Conservation (phyloP, 495 filamentous ascomycete species). For the Xylaria venustula region DNA sequence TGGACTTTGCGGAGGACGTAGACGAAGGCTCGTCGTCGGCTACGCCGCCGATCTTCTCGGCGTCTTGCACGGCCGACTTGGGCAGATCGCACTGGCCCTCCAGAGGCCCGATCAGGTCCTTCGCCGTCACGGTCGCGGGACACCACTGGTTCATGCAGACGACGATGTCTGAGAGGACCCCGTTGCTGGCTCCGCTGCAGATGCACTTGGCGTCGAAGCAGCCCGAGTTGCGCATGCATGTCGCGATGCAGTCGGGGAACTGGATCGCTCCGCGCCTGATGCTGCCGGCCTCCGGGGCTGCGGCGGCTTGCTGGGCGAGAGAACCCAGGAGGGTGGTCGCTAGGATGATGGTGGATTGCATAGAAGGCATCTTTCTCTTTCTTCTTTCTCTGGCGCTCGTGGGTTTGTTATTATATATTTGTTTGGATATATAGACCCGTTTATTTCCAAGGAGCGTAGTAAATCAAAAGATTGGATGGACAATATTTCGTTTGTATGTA, state of each 20-base stretch:
- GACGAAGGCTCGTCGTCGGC: background rate
- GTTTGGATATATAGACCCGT: background rate
- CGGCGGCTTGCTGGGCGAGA: conserved; percentile 10
- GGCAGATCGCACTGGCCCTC: conserved; percentile 28
- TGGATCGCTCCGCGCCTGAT: conserved; percentile 9
- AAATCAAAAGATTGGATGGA: too few species aligned
- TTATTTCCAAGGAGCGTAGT: background rate
- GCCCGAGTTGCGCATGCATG: conserved; percentile 34
- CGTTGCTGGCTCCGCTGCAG: conserved; percentile 31
- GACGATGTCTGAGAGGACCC: conserved; percentile 32
- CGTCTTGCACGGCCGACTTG: conserved; percentile 21
- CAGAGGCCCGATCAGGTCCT: conserved; percentile 29
- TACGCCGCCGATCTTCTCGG: conserved; percentile 23
- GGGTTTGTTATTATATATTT: background rate
- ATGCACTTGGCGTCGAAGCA: conserved; percentile 35
- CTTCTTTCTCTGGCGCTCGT: background rate
- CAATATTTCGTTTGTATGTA: background rate
- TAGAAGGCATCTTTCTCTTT: conserved; percentile 20
- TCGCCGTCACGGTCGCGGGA: conserved; percentile 24
- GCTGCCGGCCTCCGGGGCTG: conserved; percentile 18
- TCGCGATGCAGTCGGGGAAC: conserved; percentile 29
- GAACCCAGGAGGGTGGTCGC: conserved; percentile 28
- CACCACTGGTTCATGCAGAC: conserved; percentile 39
- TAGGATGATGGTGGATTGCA: conserved; percentile 23
- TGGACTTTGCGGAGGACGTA: conserved; percentile 12